Evolutionary conservation across 108 stramenopile species (phyloP).

Genomic region (Pseudonitzschia delicatissima): DNA sequence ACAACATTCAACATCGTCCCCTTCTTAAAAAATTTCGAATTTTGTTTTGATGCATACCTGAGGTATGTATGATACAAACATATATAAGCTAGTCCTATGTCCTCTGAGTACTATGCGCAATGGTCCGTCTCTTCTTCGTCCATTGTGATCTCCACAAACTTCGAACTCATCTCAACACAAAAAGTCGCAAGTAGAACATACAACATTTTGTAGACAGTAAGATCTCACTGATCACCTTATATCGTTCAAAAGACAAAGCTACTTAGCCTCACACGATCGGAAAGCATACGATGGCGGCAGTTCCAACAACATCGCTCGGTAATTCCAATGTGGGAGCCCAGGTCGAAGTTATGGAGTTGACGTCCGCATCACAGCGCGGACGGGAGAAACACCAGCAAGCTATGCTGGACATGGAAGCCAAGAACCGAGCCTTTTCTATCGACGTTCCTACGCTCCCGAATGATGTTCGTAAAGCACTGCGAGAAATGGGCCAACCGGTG

Average conservation of each 20-base stretch:
- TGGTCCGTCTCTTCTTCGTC: too few species aligned
- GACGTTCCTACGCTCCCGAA: constrained; percentile 84
- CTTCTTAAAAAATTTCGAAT: too few species aligned
- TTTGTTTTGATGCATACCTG: too few species aligned
- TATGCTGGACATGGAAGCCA: constrained; percentile 75
- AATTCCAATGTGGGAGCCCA: constrained; percentile 26
- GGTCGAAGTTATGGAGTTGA: constrained; percentile 61
- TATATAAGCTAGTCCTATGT: too few species aligned
- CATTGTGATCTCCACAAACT: neutral
- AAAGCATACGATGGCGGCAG: neutral
- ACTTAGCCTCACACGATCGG: too few species aligned
- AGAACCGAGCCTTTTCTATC: constrained; percentile 68
- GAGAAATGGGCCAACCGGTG: constrained; percentile 68
- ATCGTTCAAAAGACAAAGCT: too few species aligned
- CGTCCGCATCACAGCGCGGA: constrained; percentile 55
- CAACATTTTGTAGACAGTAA: too few species aligned
- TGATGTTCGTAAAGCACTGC: constrained; percentile 70
- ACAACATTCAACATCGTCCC: too few species aligned
- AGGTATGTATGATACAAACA: too few species aligned
- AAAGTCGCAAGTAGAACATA: neutral
- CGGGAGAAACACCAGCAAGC: constrained; percentile 52
- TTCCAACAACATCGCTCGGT: constrained; percentile 8
- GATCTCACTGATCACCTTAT: too few species aligned
- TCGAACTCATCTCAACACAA: neutral
- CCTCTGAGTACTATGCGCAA: too few species aligned